Evolutionary conservation across 1,139 yeast species (phyloP).

Genomic region (Diutina rugosa): DNA sequence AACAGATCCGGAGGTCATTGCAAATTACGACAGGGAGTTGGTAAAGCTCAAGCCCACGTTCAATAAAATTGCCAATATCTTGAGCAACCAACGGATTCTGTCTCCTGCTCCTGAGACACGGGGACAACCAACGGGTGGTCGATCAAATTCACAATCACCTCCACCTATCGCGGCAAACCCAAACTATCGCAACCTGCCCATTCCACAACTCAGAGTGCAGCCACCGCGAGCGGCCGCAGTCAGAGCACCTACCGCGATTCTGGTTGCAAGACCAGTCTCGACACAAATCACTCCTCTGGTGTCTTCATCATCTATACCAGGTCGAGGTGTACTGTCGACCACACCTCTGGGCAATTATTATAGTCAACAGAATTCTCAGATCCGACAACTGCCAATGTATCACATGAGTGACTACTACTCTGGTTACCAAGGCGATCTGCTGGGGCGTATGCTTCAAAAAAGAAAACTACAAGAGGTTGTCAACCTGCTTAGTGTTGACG

Average conservation of each 20-base stretch:
- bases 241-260: background rate
- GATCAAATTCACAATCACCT: background rate
- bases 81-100: background rate
- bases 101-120: background rate
- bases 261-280: background rate
- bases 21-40: background rate
- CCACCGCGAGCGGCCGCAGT: constrained; percentile 1
- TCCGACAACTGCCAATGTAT: constrained; percentile 2
- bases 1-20: background rate
- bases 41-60: background rate
- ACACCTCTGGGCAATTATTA: background rate
- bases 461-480: constrained; percentile 81
- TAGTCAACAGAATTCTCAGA: background rate
- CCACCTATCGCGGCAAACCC: background rate
- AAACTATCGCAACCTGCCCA: background rate
- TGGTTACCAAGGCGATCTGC: background rate
- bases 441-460: constrained; percentile 74
- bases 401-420: background rate
- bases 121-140: background rate
- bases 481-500: constrained; percentile 67
- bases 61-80: background rate
- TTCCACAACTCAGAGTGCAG: background rate
- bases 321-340: background rate
- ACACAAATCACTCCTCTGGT: background rate
- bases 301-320: background rate